phyloP scores from a whole-genome alignment of 768 basidiomycete species.

The Suillus paluster region DNA sequence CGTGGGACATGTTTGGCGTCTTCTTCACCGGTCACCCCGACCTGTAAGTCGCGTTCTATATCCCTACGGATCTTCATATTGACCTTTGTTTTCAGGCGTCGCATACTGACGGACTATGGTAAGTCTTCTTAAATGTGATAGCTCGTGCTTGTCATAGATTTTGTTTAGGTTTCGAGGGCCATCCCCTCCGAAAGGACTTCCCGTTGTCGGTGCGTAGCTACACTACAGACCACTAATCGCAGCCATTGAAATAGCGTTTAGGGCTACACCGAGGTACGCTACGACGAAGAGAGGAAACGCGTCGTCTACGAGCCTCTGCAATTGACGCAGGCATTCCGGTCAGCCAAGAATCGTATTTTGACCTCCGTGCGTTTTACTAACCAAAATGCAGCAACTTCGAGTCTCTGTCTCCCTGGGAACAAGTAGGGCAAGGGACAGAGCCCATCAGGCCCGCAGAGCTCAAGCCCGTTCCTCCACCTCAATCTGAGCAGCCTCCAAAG shows the following conservation, averaged over 20 bases:
- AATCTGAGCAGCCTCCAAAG: constrained; percentile 77
- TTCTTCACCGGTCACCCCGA: constrained; percentile 98
- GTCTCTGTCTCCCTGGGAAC: constrained; percentile 93
- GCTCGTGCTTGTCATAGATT: constrained; percentile 3
- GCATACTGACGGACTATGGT: constrained; percentile 98
- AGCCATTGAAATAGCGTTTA: constrained; percentile 36
- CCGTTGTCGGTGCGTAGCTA: constrained; percentile 78
- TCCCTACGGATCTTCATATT: neutral
- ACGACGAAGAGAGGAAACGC: constrained; percentile 96
- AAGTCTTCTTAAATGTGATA: constrained; percentile 17
- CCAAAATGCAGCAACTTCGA: constrained; percentile 79
- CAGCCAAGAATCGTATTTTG: constrained; percentile 21
- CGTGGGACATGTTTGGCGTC: constrained; percentile 97
- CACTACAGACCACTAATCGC: neutral
- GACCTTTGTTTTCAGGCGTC: constrained; percentile 59
- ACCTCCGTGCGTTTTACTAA: constrained; percentile 7
- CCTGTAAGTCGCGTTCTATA: constrained; percentile 59
- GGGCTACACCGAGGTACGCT: constrained; percentile 99
- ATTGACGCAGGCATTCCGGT: constrained; percentile 98
- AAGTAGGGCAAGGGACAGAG: constrained; percentile 72
- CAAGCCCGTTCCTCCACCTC: constrained; percentile 76
- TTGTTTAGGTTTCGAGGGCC: constrained; percentile 86
- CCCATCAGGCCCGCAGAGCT: constrained; percentile 68
- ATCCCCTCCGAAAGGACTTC: constrained; percentile 98
- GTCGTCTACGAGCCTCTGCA: constrained; percentile 98